Evolutionary conservation across 2,329 filamentous ascomycete genomes (phyloP), one percentile per base, ranked within the genome.

Genomic region (Teratosphaeria viscida): DNA sequence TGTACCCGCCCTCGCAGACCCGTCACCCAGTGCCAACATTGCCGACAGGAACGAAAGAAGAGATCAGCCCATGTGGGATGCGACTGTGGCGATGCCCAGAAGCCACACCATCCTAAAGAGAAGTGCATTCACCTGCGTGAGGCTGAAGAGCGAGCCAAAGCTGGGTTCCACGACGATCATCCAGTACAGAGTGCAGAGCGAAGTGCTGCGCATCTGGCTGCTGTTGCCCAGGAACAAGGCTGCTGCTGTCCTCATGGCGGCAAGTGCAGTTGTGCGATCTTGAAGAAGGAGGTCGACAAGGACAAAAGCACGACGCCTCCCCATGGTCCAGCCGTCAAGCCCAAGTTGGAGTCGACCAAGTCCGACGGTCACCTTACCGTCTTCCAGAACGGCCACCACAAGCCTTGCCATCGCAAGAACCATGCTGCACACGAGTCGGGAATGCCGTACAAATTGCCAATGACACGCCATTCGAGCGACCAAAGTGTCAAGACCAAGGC

Each of bases 1-100:
- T 49, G 8, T 19, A 49, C 43, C 43, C 43, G 43, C 43, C 19
- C 43, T 49, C n/a, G n/a, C n/a, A 49, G 43, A 49, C 94, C 94
- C 63, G 91, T 97, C 68, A 96, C 94, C 69, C 94, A 99, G 86
- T 99, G 94, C 78, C 85, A 90, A 67, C 94, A 99, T 78, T 99
- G 94, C 78, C 92, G 94, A 74, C 85, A 88, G 67, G 88, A 95
- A 81, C 92, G 94, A 79, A 97, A 97, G 82, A 92, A 90, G 75
- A 90, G 94, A 70, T 87, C 92, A 61, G 90, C 92, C 65, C 94
- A 97, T 76, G 85, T 94, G 72, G 95, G 94, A 76, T 99, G 94
- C 78, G 92, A 97, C 76, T 99, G 94, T 76, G 92, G 90, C 73
- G 90, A 95, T 76, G 59, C 65, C 23, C 71, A 73, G 26, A 96